These are phyloP conservation scores for Syncephalastrum sp. DNA, from an alignment of 371 early-diverging fungal species.

Conservation along the genomic window DNA sequence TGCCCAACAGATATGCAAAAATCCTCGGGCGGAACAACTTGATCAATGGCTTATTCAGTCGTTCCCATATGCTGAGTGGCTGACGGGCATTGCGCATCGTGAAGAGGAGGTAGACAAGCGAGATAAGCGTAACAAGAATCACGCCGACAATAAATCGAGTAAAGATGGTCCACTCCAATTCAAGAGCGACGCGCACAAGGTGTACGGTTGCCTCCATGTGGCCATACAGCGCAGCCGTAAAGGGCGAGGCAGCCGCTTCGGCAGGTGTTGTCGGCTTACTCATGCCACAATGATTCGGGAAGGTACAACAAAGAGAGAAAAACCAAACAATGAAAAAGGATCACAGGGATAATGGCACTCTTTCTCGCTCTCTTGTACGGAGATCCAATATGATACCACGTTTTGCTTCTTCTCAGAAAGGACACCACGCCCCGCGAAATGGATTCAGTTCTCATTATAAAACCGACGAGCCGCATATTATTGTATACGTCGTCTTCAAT, in stretches of 20 bases:
- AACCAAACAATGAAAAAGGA: no score
- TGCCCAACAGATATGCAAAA: conserved; percentile 33
- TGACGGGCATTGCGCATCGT: conserved; percentile 39
- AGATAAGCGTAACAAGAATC: conserved; percentile 26
- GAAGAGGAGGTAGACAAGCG: conserved; percentile 37
- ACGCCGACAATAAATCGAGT: conserved; percentile 37
- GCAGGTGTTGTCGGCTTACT: no score
- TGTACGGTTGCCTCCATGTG: conserved; percentile 40
- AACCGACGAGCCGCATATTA: no score
- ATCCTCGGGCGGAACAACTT: conserved; percentile 46
- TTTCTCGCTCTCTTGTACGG: no score
- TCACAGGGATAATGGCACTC: no score
- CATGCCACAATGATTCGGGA: no score
- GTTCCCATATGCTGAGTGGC: conserved; percentile 48
- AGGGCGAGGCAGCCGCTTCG: conserved; percentile 4
- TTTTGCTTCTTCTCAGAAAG: no score
- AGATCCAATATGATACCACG: no score
- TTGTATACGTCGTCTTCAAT: no score
- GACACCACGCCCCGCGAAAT: no score
- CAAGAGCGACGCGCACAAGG: conserved; percentile 34
- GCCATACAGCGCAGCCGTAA: conserved; percentile 28
- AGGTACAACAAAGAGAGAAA: no score
- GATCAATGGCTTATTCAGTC: conserved; percentile 42
- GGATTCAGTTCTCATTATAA: no score
- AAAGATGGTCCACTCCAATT: conserved; percentile 50